Percentiles rank a stretch among this genome's conserved stretches.
Evolutionary conservation across 2,329 filamentous ascomycete species (phyloP).

Genomic region (Venturia oleaginea): DNA sequence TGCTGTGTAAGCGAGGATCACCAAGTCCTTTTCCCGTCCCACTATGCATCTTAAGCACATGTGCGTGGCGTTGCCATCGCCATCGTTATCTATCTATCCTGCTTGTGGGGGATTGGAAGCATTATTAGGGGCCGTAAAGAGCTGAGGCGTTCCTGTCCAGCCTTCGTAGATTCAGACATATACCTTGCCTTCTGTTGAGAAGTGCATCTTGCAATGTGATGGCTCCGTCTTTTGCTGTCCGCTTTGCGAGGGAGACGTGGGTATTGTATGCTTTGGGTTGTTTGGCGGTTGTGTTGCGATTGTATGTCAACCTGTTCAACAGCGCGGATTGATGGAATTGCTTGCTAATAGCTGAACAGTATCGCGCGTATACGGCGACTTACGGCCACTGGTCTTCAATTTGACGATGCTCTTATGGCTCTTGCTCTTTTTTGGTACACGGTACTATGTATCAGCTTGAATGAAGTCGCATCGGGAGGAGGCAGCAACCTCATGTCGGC

Average conservation of each 20-base stretch:
- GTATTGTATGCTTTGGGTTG: neutral
- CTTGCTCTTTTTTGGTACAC: neutral
- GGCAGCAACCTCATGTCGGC: neutral
- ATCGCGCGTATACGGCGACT: conserved; percentile 2
- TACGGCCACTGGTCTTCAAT: neutral
- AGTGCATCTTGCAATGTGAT: neutral
- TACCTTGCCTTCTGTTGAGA: neutral
- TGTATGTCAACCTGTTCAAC: neutral
- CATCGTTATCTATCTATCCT: neutral
- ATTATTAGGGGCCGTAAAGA: neutral
- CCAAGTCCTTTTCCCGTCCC: neutral
- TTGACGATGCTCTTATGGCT: neutral
- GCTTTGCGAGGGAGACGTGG: conserved; percentile 2
- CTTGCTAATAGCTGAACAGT: neutral
- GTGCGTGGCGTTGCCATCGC: no score
- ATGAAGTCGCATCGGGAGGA: neutral
- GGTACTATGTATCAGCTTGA: neutral
- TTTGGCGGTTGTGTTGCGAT: neutral
- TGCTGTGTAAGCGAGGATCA: neutral
- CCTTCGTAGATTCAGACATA: neutral
- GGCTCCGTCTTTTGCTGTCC: neutral
- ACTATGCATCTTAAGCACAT: neutral
- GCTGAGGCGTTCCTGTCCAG: neutral
- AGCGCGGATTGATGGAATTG: neutral
- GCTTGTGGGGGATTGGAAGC: neutral